Evolutionary conservation across 441 rosid genomes (phyloP), one percentile per base, ranked within the genome.

Genomic region (Aquilaria agallochum): DNA sequence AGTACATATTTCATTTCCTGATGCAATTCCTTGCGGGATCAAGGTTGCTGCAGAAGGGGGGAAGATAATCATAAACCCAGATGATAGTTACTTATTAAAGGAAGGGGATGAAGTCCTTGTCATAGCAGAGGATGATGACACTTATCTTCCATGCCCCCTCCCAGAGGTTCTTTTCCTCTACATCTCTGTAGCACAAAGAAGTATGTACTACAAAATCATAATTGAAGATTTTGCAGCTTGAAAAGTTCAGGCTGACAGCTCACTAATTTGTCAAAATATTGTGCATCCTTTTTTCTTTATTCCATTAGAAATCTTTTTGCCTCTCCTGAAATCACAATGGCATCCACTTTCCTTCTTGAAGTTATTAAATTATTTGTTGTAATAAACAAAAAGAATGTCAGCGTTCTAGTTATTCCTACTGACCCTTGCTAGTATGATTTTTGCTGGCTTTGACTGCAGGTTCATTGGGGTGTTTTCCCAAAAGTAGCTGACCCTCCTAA

Each of bases 101-200:
- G 89, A 82, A 78, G 89, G 97, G 50, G 98, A 90, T 78, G 98
- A 88, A 82, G 68, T 90, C 63, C 89, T 93, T 76, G 98, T 90
- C 52, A 88, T 93, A 59, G 98, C 97, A 7, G 98, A 88, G 77
- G 97, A 90, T 68, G 96, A 85, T 62, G 93, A 93, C 73, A 93
- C 92, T 62, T 93, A 88, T 55, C 67, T 86, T 74, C 98, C 97
- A 13, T 82, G 83, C 72, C 81, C 89, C 69, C 88, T 85, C 70
- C 96, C 94, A 0, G 80, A 88, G 92, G 96, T 86, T 57, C 55
- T 75, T 31, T 71, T 64, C 61, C 71, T 66, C 67, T 45, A 46
- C 31, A 45, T 54, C 44, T 34, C n/a, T 51, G 40, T 55, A 48
- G 69, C 53, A 56, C 46, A 13, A 48, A 56, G 47, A 14, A 56